phyloP scores from a whole-genome alignment of 116 monocot genomes.

The Phalaenopsis hybrid region DNA sequence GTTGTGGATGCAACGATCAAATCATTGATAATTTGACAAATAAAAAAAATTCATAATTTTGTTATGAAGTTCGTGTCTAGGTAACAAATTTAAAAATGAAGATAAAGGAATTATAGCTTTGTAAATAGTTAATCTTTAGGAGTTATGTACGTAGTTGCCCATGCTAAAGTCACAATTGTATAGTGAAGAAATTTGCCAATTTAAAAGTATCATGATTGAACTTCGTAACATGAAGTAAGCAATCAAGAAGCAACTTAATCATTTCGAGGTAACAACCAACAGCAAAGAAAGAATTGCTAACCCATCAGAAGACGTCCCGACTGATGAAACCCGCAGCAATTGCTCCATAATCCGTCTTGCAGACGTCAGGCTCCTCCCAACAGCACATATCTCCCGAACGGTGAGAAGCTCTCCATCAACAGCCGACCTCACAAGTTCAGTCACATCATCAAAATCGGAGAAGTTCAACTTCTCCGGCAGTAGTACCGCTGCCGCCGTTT shows the following conservation, averaged over 20 bases:
- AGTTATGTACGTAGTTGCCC: no score
- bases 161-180: no score
- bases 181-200: no score
- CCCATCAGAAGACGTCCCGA: conserved; percentile 24
- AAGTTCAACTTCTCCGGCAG: conserved; percentile 51
- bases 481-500: conserved; percentile 48
- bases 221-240: no score
- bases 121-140: no score
- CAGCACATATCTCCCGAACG: conserved; percentile 54
- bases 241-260: neutral
- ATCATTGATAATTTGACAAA: no score
- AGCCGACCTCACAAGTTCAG: conserved; percentile 38
- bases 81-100: no score
- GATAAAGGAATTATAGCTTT: no score
- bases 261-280: neutral
- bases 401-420: conserved; percentile 35
- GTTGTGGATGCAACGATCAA: no score
- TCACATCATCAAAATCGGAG: conserved; percentile 53
- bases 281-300: neutral
- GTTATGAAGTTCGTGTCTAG: no score
- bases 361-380: conserved; percentile 42
- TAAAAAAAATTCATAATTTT: no score
- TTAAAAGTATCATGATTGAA: no score
- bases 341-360: conserved; percentile 49
- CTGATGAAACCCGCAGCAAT: conserved; percentile 24